Percentiles rank a stretch among this genome's conserved stretches.
These are phyloP conservation scores for Suhomyces panamericanus DNA, from an alignment of 1,139 yeast species.

Conservation along the genomic window DNA sequence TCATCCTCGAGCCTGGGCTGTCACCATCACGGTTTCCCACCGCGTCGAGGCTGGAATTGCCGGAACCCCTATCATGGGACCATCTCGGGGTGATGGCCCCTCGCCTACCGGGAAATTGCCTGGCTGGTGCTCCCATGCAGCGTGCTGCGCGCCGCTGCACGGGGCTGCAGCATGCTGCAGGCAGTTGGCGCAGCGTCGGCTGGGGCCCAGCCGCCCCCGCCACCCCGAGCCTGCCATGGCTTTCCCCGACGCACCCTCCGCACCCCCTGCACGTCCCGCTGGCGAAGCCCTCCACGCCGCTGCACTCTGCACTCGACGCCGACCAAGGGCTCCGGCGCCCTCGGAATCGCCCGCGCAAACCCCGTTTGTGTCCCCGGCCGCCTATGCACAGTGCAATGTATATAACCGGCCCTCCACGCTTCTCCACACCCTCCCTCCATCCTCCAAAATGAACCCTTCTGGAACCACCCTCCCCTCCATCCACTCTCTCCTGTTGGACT, in stretches of 20 bases:
- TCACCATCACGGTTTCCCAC: too few relatives aligned
- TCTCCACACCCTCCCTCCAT: conserved; percentile 3
- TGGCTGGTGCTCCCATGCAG: not conserved
- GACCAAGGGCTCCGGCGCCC: conserved; percentile 4
- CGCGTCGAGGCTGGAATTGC: too few relatives aligned
- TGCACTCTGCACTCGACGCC: conserved; percentile 1
- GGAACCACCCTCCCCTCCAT: conserved; percentile 29
- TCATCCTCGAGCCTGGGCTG: too few relatives aligned
- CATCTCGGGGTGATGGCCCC: conserved; percentile 2
- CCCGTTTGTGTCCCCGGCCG: conserved; percentile 7
- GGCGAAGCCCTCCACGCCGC: too few relatives aligned
- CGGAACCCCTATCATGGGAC: not conserved
- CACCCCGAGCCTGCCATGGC: not conserved
- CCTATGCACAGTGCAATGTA: conserved; percentile 8
- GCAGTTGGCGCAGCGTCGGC: conserved; percentile 1
- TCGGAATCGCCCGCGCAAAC: conserved; percentile 6
- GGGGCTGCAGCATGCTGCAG: not conserved
- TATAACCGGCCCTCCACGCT: conserved; percentile 2
- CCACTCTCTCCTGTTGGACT: conserved; percentile 30
- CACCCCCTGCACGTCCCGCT: not conserved
- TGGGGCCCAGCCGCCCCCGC: conserved; percentile 4
- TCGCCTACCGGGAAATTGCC: not conserved
- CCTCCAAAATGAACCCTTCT: conserved; percentile 10
- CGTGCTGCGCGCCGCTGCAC: too few relatives aligned
- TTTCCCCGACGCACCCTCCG: conserved; percentile 1